Percentiles rank a stretch among this genome's conserved stretches.
Evolutionary conservation across 495 filamentous ascomycete genomes (phyloP).

Genomic region (Bacidia rubella): DNA sequence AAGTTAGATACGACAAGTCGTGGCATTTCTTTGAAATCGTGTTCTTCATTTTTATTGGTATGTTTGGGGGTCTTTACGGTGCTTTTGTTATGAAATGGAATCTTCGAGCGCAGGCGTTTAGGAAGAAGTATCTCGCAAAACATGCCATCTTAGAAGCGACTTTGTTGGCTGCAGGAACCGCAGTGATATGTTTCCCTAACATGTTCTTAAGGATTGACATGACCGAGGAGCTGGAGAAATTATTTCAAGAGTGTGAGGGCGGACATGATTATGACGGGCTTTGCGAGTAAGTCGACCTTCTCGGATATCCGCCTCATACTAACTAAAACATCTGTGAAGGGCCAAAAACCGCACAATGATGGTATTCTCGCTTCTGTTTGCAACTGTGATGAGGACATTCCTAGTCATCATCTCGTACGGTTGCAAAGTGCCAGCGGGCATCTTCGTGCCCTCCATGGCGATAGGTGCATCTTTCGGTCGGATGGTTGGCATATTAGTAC

Average conservation of each 20-base stretch:
- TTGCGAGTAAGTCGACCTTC: constrained; percentile 51
- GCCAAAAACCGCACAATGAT: constrained; percentile 58
- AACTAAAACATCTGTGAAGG: constrained; percentile 20
- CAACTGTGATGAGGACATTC: constrained; percentile 67
- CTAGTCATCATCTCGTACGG: constrained; percentile 95
- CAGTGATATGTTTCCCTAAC: constrained; percentile 88
- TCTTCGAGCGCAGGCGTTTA: constrained; percentile 74
- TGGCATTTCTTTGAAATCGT: constrained; percentile 97
- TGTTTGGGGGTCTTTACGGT: constrained; percentile 91
- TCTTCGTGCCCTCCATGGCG: constrained; percentile 97
- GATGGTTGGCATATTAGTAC: constrained; percentile 87
- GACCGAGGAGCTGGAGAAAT: constrained; percentile 97
- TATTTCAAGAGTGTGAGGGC: constrained; percentile 91
- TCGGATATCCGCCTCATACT: neutral
- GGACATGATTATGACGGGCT: constrained; percentile 82
- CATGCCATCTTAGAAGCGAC: constrained; percentile 85
- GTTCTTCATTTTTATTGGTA: constrained; percentile 81
- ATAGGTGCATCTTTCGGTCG: constrained; percentile 88
- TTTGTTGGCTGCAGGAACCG: constrained; percentile 67
- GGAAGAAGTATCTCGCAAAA: constrained; percentile 80
- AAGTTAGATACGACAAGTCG: constrained; percentile 85
- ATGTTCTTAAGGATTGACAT: constrained; percentile 95
- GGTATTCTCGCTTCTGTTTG: constrained; percentile 63
- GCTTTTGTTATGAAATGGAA: constrained; percentile 99
- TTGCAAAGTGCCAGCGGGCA: constrained; percentile 94